phyloP scores from a whole-genome alignment of 1,284 basidiomycete species.

The Ceratobasidium sp. region DNA sequence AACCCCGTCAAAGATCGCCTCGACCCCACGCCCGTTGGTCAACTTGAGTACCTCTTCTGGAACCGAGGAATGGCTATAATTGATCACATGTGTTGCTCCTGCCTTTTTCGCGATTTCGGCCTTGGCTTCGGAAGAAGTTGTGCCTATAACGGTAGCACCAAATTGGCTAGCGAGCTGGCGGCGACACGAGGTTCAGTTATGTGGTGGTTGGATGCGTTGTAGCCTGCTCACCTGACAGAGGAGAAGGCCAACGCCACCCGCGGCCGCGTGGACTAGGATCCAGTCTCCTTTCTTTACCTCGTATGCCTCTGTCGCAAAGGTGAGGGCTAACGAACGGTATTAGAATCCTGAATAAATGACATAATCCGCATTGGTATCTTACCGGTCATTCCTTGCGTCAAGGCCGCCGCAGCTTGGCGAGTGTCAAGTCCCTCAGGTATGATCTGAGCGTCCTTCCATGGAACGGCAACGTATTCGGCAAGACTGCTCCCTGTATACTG shows the following conservation, averaged over 20 bases:
- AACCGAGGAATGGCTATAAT: slow-evolving; percentile 73
- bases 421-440: slow-evolving; percentile 68
- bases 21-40: slow-evolving; percentile 82
- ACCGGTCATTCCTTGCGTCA: slow-evolving; percentile 79
- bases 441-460: slow-evolving; percentile 67
- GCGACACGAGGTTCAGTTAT: slow-evolving; percentile 56
- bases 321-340: slow-evolving; percentile 55
- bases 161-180: slow-evolving; percentile 55
- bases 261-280: slow-evolving; percentile 87
- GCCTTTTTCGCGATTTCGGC: slow-evolving; percentile 79
- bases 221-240: slow-evolving; percentile 53
- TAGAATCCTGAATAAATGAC: not conserved
- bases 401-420: slow-evolving; percentile 68
- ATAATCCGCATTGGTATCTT: not conserved
- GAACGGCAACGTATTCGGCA: slow-evolving; percentile 76
- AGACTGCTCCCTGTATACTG: slow-evolving; percentile 66
- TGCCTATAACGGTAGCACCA: slow-evolving; percentile 92
- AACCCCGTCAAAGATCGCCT: slow-evolving; percentile 92
- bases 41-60: slow-evolving; percentile 76
- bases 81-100: slow-evolving; percentile 87
- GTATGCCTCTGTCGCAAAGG: slow-evolving; percentile 84
- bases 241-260: slow-evolving; percentile 69
- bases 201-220: slow-evolving; percentile 16
- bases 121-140: slow-evolving; percentile 87
- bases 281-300: slow-evolving; percentile 75